Evolutionary conservation across 2,329 filamentous ascomycete genomes (phyloP), one percentile per base, ranked within the genome.

Genomic region (Alternaria gaisen): DNA sequence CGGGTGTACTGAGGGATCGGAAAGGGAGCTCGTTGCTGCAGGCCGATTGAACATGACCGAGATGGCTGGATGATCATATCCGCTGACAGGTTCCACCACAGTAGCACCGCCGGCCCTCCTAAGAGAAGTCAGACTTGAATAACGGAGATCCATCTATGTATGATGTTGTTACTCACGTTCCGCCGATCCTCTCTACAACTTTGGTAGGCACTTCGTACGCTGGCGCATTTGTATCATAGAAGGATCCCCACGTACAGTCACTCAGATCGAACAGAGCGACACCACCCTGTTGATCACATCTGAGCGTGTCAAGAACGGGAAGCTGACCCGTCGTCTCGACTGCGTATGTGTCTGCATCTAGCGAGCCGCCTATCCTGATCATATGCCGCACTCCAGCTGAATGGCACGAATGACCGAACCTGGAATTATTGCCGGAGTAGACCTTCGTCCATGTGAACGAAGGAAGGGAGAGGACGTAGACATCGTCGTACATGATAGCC

Each of bases 381-480:
- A 83, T 78, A 54, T 82, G 80, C 11, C 77, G 67, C 3, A 20
- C 41, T 11, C 75, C 77, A 7, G 76, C 74, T n/a, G 73, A 46
- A 65, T 82, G 80, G 59, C 81, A 83, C 2, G 77, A 80, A 50
- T 82, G 80, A 2, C 77, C 79, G 48, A 68, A 81, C 2, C 81
- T 75, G 34, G 80, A 77, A 7, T 66, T 71, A 4, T 69, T 59
- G 2, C 80, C 80, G 24, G 54, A 30, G 4, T 76, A 81, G 9
- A 81, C 66, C 41, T 78, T 75, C 9, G 77, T 76, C 82, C 83
- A 84, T 5, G 64, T 78, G 61, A 83, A 84, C 0, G 81, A 80
- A 0, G 82, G 82, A 2, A 84, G 52, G 1, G 80, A 81, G 1
- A 85, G 73, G 8, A 83, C 76, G 53, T 80, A 82, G 8, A 83